phyloP scores from a whole-genome alignment of 345 rosid species.

The Gossypium rotundifolium region DNA sequence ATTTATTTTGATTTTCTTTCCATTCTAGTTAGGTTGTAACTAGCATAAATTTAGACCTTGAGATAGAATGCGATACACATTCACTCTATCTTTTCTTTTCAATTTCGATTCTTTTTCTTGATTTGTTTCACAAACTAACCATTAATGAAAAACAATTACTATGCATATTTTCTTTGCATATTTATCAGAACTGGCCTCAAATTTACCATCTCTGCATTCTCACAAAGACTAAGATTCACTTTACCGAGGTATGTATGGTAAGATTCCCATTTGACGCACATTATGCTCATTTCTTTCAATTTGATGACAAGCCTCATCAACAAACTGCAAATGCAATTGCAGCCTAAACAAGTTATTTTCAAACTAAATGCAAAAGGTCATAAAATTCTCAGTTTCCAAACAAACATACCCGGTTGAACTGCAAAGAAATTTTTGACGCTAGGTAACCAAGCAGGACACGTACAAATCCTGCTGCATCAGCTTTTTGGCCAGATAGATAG shows the following conservation, averaged over 20 bases:
- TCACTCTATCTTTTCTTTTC: no score
- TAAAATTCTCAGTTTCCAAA: constrained; percentile 7
- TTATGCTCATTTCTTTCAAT: constrained; percentile 92
- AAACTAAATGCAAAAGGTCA: not conserved
- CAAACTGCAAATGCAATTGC: constrained; percentile 51
- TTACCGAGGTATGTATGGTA: constrained; percentile 90
- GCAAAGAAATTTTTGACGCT: constrained; percentile 86
- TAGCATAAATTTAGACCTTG: no score
- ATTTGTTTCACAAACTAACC: not conserved
- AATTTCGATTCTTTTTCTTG: no score
- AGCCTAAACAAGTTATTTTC: constrained; percentile 17
- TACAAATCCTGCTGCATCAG: constrained; percentile 99
- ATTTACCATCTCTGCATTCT: not conserved
- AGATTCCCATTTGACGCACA: constrained; percentile 79
- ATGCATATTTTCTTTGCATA: not conserved
- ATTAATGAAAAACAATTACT: not conserved
- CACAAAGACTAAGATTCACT: constrained; percentile 7
- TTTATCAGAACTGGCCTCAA: not conserved
- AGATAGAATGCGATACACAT: no score
- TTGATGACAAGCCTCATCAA: constrained; percentile 96
- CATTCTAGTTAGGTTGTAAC: no score
- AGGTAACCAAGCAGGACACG: constrained; percentile 92
- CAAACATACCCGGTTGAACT: constrained; percentile 72
- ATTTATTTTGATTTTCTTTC: no score
- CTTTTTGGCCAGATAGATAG: constrained; percentile 79